Evolutionary conservation across 768 basidiomycete species (phyloP).

Genomic region (Pilatotrama ljubarskyi): DNA sequence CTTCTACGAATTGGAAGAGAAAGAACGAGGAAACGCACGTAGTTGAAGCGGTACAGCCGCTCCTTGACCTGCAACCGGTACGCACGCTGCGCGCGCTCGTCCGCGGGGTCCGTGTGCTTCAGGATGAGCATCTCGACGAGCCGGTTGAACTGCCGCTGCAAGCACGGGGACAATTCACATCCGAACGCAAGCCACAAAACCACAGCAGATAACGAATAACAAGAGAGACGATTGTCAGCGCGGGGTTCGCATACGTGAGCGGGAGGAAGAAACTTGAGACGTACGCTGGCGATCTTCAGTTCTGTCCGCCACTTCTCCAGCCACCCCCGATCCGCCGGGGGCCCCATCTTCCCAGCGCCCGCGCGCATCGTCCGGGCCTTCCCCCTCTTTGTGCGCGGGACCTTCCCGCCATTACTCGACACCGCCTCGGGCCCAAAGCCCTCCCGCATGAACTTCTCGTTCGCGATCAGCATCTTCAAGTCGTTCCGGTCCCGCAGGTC

Average conservation of each 20-base stretch:
- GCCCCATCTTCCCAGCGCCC: conserved; percentile 61
- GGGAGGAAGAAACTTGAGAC: conserved; percentile 27
- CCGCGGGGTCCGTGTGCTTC: conserved; percentile 61
- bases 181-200: not conserved
- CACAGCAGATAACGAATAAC: not conserved
- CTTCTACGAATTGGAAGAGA: not conserved
- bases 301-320: conserved; percentile 77
- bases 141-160: conserved; percentile 89
- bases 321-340: conserved; percentile 78
- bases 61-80: conserved; percentile 94
- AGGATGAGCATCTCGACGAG: conserved; percentile 83
- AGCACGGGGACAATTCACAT: not conserved
- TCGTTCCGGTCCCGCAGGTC: conserved; percentile 94
- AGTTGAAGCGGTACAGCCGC: conserved; percentile 92
- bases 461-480: conserved; percentile 68
- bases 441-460: conserved; percentile 69
- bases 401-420: conserved; percentile 23
- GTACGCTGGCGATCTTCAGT: conserved; percentile 86
- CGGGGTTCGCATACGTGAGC: not conserved
- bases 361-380: conserved; percentile 12
- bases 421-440: conserved; percentile 50
- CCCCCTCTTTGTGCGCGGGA: conserved; percentile 8
- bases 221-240: not conserved
- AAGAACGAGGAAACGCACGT: conserved; percentile 51
- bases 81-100: conserved; percentile 54